A percentile compares a stretch with the other conserved stretches of the same genome.
phyloP scores from a whole-genome alignment of 768 basidiomycete genomes.

The Pleurotus tuber-regium region DNA sequence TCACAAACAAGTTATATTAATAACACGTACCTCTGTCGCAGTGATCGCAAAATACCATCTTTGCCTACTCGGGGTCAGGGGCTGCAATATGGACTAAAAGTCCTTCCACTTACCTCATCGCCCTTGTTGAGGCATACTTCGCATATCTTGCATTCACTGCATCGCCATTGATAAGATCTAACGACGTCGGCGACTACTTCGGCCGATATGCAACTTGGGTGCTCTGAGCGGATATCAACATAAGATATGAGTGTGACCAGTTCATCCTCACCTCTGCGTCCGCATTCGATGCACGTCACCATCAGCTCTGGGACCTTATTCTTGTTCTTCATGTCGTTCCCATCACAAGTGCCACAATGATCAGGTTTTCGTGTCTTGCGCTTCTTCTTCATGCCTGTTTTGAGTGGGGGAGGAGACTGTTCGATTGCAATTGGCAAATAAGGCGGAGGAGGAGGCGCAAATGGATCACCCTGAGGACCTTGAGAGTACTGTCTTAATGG shows the following conservation, averaged over 20 bases:
- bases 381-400: slow-evolving; percentile 43
- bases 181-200: slow-evolving; percentile 57
- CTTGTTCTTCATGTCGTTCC: slow-evolving; percentile 60
- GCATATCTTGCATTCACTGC: slow-evolving; percentile 90
- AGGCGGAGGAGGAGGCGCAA: slow-evolving; percentile 61
- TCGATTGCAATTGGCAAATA: slow-evolving; percentile 50
- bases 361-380: slow-evolving; percentile 50
- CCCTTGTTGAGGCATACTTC: slow-evolving; percentile 84
- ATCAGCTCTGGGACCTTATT: slow-evolving; percentile 58
- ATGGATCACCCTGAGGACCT: slow-evolving; percentile 81
- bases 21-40: slow-evolving; percentile 78
- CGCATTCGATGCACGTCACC: slow-evolving; percentile 80
- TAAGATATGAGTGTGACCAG: slow-evolving; percentile 1
- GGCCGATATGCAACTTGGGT: slow-evolving; percentile 82
- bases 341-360: slow-evolving; percentile 79
- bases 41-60: slow-evolving; percentile 87
- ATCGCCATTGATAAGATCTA: slow-evolving; percentile 78
- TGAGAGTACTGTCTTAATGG: slow-evolving; percentile 56
- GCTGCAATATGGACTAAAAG: slow-evolving; percentile 10
- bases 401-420: slow-evolving; percentile 30
- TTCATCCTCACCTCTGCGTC: slow-evolving; percentile 65
- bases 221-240: slow-evolving; percentile 45
- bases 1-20: slow-evolving; percentile 8
- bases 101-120: slow-evolving; percentile 68
- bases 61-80: slow-evolving; percentile 46